Base-by-base conservation (phyloP, 768 basidiomycete genomes). In the Xerocomellus chrysenteron region DNA sequence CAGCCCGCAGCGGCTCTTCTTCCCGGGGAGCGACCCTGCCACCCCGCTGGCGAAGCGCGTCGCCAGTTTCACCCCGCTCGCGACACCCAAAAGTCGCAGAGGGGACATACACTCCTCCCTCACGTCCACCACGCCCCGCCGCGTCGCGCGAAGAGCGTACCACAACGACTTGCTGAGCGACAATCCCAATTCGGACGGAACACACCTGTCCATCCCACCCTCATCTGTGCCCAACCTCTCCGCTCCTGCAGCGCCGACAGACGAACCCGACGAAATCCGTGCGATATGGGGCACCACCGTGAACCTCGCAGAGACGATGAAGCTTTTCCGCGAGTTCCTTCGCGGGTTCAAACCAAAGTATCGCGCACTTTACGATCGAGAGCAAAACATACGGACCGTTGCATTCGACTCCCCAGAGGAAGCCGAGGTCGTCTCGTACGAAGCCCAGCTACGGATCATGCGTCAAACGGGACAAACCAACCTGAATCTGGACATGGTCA, bases 221-320 rank as follows among this genome's bases (percentile, higher is more conserved):
- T 87, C 86, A 4, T 84, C 81, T 50, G 81, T 67, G 13, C 77
- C 74, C 28, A 74, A 73, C 51, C 81, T 86, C 41, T 90, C 87
- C 51, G 89, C 80, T 8, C 84, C 81, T 16, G 80, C 76, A 30
- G 79, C 70, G 1, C 83, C 82, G 14, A 83, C 82, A 13, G 90
- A 88, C 57, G 87, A 88, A 52, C 88, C 87, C 0, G 90, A 91
- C 54, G 91, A 91, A 62, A 89, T 93, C 49, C 82, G 91, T 52
- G 94, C 93, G 24, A 92, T 99, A 58, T 99, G 97, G 96, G 97
- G 97, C 32, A 99, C 97, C 0, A 95, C 92, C 2, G 94, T 99
- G 65, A 90, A 92, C 61, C 80, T 99, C 28, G 81, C 85, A 4
- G 90, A 96, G 70, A 89, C 91, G 13, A 97, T 98, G 91, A 88